Evolutionary conservation across 2,329 filamentous ascomycete species (phyloP), one percentile per base, ranked within the genome.

Genomic region (Sphaerulina vaccinii): DNA sequence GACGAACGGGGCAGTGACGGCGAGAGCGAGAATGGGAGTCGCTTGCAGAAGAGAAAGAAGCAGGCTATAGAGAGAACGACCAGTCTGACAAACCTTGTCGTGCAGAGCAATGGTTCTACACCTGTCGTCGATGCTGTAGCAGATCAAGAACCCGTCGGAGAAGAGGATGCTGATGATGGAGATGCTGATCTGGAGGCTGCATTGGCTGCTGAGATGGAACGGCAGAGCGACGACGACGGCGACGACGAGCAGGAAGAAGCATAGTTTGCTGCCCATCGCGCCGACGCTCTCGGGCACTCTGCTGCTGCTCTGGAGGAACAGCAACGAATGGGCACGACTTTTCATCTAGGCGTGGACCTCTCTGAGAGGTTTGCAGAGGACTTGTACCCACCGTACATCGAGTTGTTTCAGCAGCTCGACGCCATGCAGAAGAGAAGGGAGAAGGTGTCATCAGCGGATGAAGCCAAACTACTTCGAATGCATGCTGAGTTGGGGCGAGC

Each of bases 151-250:
- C 68, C 70, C 6, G 68, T 55, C 39, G 59, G 57, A 11, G 46
- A 51, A 19, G 59, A 61, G 8, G 57, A 61, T 15, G 15, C 1
- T n/a, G 45, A 52, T 22, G 71, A 65, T 2, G 71, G 70, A 19
- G 71, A 66, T 23, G 79, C 62, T 22, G 79, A 84, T 60, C 68
- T 85, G 43, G 84, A 85, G 67, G 79, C 81, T n/a, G 73, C 73
- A 49, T 57, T 77, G 52, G 72, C 72, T 54, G 74, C 71, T 3
- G 76, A 74, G 56, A 66, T 76, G 62, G 70, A 60, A 41, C 58
- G 59, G 44, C 52, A 63, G 43, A 61, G 52, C 11, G 61, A 71
- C 18, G 70, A 71, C 13, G 70, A 71, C 43, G 68, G 53, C 19
- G 43, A 51, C 29, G 32, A 21, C 11, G 18, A n/a, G 24, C 21